A percentile compares a stretch with the other conserved stretches of the same genome.
Conservation (phyloP, 164 flowering plant genomes). For the Magnolia sinica region DNA sequence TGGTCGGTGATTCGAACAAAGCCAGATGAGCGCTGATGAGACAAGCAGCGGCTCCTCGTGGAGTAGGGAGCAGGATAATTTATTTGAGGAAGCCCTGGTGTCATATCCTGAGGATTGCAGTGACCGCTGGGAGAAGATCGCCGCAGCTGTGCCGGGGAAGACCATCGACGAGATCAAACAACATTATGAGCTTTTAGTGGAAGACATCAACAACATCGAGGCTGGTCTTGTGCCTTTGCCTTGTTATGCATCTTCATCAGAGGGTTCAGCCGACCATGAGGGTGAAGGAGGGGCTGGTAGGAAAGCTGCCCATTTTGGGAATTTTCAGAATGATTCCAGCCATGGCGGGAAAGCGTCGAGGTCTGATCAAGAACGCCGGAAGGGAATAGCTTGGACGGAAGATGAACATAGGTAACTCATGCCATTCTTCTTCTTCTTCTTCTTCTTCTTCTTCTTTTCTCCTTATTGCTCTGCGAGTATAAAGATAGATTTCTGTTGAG, state of each 20-base stretch:
- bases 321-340: slow-evolving; percentile 42
- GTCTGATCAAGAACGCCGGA: slow-evolving; percentile 88
- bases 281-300: slow-evolving; percentile 56
- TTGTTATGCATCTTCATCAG: slow-evolving; percentile 50
- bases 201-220: slow-evolving; percentile 69
- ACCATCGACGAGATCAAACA: slow-evolving; percentile 62
- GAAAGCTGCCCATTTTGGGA: slow-evolving; percentile 47
- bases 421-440: background rate
- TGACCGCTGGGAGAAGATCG: slow-evolving; percentile 90
- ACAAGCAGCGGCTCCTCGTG: slow-evolving; percentile 45
- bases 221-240: slow-evolving; percentile 80
- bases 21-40: slow-evolving; percentile 65
- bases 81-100: slow-evolving; percentile 82
- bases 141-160: slow-evolving; percentile 73
- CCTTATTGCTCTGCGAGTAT: background rate
- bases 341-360: slow-evolving; percentile 66
- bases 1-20: slow-evolving; percentile 14
- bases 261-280: slow-evolving; percentile 49
- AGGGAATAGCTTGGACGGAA: slow-evolving; percentile 97
- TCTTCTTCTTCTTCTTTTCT: background rate
- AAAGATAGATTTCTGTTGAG: background rate
- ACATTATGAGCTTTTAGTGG: slow-evolving; percentile 75
- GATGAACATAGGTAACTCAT: slow-evolving; percentile 85
- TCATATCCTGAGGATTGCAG: slow-evolving; percentile 51
- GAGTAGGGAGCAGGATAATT: slow-evolving; percentile 83